Conservation (phyloP, 495 filamentous ascomycete species). For the Chaetomium tenue region DNA sequence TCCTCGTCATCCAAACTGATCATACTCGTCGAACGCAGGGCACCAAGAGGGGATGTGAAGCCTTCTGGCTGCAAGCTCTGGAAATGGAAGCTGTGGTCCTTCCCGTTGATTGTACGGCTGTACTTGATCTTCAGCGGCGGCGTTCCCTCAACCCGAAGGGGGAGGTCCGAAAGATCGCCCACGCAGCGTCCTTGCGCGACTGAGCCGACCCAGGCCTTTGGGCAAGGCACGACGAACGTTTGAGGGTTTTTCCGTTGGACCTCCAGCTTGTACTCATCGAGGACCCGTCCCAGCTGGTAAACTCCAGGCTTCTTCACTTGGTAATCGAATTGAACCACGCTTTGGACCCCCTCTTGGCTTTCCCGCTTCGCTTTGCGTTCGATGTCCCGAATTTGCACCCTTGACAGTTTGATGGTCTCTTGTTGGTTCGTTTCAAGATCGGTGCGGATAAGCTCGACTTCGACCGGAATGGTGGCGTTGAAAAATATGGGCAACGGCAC, state of each 20-base stretch:
- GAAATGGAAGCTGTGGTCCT: conserved; percentile 72
- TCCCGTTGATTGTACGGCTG: conserved; percentile 73
- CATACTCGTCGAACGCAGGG: conserved; percentile 55
- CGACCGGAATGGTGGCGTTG: conserved; percentile 84
- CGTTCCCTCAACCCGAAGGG: conserved; percentile 79
- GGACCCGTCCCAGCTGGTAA: conserved; percentile 77
- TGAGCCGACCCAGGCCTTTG: conserved; percentile 67
- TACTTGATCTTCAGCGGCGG: conserved; percentile 92
- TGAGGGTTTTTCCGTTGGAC: conserved; percentile 72
- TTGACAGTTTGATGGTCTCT: conserved; percentile 70
- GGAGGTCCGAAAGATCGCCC: conserved; percentile 81
- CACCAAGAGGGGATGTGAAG: conserved; percentile 68
- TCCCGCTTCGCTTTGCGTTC: conserved; percentile 50
- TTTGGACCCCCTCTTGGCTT: conserved; percentile 49
- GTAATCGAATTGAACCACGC: conserved; percentile 55
- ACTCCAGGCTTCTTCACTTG: conserved; percentile 77
- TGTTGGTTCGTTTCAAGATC: conserved; percentile 76
- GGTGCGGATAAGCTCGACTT: conserved; percentile 78
- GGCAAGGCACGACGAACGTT: conserved; percentile 79
- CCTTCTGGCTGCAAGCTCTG: conserved; percentile 91
- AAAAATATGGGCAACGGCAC: conserved; percentile 79
- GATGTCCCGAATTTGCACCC: conserved; percentile 61
- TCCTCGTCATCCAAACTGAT: conserved; percentile 57
- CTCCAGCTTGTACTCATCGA: conserved; percentile 91
- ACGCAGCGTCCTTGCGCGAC: conserved; percentile 65